Evolutionary conservation across 345 rosid genomes (phyloP).

Genomic region (Bretschneidera sinensis): DNA sequence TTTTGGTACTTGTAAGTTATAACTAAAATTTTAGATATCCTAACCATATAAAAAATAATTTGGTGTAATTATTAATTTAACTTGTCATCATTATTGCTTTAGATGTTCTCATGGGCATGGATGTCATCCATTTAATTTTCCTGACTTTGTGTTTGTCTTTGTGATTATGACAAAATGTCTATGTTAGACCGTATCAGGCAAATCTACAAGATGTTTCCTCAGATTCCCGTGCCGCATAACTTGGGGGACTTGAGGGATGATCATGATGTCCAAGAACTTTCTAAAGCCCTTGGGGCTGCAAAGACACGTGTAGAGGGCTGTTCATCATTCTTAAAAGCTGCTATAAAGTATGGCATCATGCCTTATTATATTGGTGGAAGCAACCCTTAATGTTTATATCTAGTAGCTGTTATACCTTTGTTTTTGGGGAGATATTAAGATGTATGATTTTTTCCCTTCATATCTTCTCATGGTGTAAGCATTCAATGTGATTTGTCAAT

Average conservation of each 20-base stretch:
- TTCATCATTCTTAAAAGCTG: constrained; percentile 80
- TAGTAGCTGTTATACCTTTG: not conserved
- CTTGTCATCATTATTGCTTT: constrained; percentile 2
- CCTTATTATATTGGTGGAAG: constrained; percentile 1
- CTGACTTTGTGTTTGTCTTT: not conserved
- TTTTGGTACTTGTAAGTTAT: not conserved
- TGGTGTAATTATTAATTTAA: not conserved
- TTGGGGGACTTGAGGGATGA: constrained; percentile 47
- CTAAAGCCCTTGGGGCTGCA: constrained; percentile 84
- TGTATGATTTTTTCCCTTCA: not conserved
- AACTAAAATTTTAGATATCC: not conserved
- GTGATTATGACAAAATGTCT: constrained; percentile 27
- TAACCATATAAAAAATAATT: not conserved
- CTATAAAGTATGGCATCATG: constrained; percentile 55
- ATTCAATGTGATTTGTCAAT: too few species aligned
- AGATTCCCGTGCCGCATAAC: constrained; percentile 62
- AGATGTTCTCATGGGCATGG: constrained; percentile 2
- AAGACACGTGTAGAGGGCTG: constrained; percentile 79
- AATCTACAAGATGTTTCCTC: constrained; percentile 80
- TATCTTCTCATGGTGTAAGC: not conserved
- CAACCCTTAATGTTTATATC: not conserved
- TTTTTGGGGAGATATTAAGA: not conserved
- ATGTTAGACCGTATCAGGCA: constrained; percentile 67
- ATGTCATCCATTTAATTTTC: not conserved
- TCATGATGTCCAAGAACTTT: constrained; percentile 68